These are phyloP conservation scores for grape (Vitis vinifera) DNA, from an alignment of 164 flowering plant species.

Conservation along the genomic window DNA sequence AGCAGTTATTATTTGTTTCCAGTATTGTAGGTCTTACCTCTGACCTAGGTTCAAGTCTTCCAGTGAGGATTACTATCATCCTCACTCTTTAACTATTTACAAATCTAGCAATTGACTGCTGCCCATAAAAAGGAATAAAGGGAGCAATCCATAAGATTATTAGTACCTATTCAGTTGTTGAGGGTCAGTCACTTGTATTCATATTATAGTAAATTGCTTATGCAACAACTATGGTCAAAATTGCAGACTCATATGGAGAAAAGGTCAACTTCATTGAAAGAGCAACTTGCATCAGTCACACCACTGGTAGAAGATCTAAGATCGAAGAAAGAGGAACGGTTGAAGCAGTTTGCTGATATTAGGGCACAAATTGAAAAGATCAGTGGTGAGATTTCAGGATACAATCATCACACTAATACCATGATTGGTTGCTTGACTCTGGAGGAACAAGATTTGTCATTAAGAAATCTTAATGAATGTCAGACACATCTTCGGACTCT, in stretches of 20 bases:
- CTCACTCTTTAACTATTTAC: too few relatives aligned
- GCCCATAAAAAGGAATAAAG: too few relatives aligned
- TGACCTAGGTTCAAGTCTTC: too few relatives aligned
- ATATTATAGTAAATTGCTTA: neutral
- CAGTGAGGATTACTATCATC: too few relatives aligned
- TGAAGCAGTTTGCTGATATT: constrained; percentile 66
- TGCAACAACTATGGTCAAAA: neutral
- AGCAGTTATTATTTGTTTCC: too few relatives aligned
- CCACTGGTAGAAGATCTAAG: constrained; percentile 74
- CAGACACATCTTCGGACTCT: constrained; percentile 58
- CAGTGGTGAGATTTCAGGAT: constrained; percentile 76
- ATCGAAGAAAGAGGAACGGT: constrained; percentile 63
- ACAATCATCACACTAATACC: constrained; percentile 29
- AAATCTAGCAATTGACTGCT: too few relatives aligned
- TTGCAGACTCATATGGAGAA: constrained; percentile 53
- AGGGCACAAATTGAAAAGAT: constrained; percentile 71
- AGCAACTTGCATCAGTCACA: constrained; percentile 63
- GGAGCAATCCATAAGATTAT: neutral
- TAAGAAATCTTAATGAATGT: constrained; percentile 70
- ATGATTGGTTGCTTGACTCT: constrained; percentile 23
- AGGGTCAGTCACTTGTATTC: neutral
- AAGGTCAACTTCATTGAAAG: constrained; percentile 54
- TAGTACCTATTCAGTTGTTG: neutral
- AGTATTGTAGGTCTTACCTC: too few relatives aligned
- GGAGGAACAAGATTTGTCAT: constrained; percentile 70